Base-by-base conservation (phyloP, 495 filamentous ascomycete genomes). In the Aspergillus nidulans region DNA sequence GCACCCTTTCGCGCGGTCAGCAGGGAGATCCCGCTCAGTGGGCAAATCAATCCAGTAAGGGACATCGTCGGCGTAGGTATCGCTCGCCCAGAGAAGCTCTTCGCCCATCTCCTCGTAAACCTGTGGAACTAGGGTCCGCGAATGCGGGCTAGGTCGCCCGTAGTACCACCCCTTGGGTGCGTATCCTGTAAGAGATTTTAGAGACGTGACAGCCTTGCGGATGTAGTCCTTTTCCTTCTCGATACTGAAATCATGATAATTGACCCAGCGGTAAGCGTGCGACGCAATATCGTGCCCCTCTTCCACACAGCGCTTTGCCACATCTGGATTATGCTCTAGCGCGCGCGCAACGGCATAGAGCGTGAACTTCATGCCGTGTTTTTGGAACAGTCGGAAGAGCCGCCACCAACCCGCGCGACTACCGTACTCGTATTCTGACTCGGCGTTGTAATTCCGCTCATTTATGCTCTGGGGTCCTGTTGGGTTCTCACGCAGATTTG, bases 41-140 rank as follows among this genome's bases (percentile, higher is more conserved):
- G 25, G 19, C 6, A 38, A 32, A 12, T 53, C 51, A 34, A 39
- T 45, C 51, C 51, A 53, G 51, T 53, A 53, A 1, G 51, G 51
- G 1, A 53, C 40, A 21, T 53, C 51, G 28, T 53, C 51, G 41
- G 51, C 40, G 51, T 53, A 53, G 7, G 51, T 46, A 26, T 53
- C 51, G 28, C 45, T 32, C 13, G 25, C 26, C 26, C 28, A 48
- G 45, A 20, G 26, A 6, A 48, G 18, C 12, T 47, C 45, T 7
- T 32, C 26, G 28, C 45, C 51, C 19, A 46, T 7, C 16, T 53
- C 28, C 20, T 53, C 28, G 39, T 46, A 53, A 3, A 53, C 51
- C 18, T 53, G 41, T 1, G 41, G 42, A 0, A 53, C 19, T 4
- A 53, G 28, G 0, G 41, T 39, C 8, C 42, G 40, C 5, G 41